Base-by-base conservation (phyloP, 768 basidiomycete genomes). In the Trametes cingulata region DNA sequence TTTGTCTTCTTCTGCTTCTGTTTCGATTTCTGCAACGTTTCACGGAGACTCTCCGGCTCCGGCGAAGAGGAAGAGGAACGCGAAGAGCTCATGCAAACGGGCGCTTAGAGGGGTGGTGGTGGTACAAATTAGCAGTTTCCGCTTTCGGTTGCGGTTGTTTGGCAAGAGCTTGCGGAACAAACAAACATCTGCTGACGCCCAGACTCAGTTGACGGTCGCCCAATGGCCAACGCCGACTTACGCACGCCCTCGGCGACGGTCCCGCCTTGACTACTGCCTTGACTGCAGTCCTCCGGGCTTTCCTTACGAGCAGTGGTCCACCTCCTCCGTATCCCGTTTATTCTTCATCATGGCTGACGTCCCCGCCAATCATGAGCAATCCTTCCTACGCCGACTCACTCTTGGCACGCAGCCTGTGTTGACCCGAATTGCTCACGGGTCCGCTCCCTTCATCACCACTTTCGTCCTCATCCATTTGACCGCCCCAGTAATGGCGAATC, bases 381-480 rank as follows among this genome's bases (percentile, higher is more conserved):
- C 61, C 24, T 62, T 62, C 36, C 45, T 62, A 22, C 56, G 61
- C 25, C 56, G 61, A 15, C 61, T 62, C 40, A 53, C 61, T 1
- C 25, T 58, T 19, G 37, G 55, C 4, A 56, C 58, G 20, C 62
- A 60, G 47, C 52, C 62, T 19, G 39, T 52, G 17, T 69, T 93
- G 39, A 88, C 84, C 7, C 81, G 73, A 39, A 69, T 87, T 13
- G 77, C 87, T 0, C 90, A 93, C 74, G 80, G 78, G 7, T 85
- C 90, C 0, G 80, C 90, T 2, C 87, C 93, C 8, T 90, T 94
- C 68, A 86, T 95, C 39, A 76, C 84, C 10, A 85, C 85, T 0
- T 95, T 94, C 67, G 75, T 93, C 3, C 72, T 86, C 22, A 80
- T 95, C n/a, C 93, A 95, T 68, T 77, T 95, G 13, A 79, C 86